A percentile compares a stretch with the other conserved stretches of the same genome.
phyloP scores from a whole-genome alignment of 2,329 filamentous ascomycete species.

The Fusarium sp. region DNA sequence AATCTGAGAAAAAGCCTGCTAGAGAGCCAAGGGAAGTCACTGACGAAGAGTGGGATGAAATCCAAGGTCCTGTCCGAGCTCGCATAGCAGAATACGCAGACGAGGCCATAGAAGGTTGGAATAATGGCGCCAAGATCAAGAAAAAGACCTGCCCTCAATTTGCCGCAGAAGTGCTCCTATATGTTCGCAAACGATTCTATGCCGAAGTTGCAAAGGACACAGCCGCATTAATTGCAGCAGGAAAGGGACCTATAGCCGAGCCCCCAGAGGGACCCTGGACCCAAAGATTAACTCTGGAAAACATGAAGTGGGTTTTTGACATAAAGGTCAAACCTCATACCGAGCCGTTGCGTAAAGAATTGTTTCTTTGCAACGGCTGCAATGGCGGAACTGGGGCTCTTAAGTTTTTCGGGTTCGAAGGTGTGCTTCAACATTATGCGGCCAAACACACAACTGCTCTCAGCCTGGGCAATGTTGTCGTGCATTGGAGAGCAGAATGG shows the following conservation, averaged over 20 bases:
- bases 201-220: conserved; percentile 67
- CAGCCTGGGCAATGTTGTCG: conserved; percentile 77
- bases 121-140: conserved; percentile 70
- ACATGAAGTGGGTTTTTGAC: conserved; percentile 89
- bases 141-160: conserved; percentile 75
- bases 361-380: conserved; percentile 81
- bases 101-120: conserved; percentile 77
- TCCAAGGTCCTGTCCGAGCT: conserved; percentile 74
- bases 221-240: conserved; percentile 59
- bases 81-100: conserved; percentile 76
- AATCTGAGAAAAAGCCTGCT: not conserved
- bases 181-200: conserved; percentile 76
- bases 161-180: conserved; percentile 76
- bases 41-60: conserved; percentile 77
- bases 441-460: conserved; percentile 81
- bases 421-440: conserved; percentile 84
- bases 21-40: conserved; percentile 62
- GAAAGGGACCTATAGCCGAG: conserved; percentile 59
- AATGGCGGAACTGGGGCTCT: conserved; percentile 60
- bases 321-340: conserved; percentile 78
- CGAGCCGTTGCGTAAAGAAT: conserved; percentile 73
- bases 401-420: conserved; percentile 81
- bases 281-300: conserved; percentile 78
- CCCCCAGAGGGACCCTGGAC: conserved; percentile 66
- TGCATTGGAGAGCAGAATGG: conserved; percentile 86